These are phyloP conservation scores for Curvularia sp. DNA, from an alignment of 2,329 filamentous ascomycete genomes.

Conservation along the genomic window DNA sequence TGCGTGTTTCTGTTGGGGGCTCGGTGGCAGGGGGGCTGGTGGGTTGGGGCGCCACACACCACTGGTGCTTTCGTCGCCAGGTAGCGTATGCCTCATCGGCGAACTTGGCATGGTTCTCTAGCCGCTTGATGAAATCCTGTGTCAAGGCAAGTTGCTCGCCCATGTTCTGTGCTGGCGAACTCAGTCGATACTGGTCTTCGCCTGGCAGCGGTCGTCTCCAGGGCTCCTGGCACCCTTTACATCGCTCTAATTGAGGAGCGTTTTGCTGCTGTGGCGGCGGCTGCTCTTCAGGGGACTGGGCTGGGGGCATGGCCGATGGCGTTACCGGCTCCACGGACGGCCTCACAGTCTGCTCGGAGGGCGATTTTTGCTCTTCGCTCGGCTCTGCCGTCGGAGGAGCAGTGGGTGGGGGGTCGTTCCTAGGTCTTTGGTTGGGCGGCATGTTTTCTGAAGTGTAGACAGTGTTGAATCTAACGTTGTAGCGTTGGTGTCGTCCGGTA, in stretches of 20 bases:
- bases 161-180: conserved; percentile 26
- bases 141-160: conserved; percentile 23
- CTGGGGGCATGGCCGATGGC: conserved; percentile 2
- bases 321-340: conserved; percentile 18
- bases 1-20: conserved; percentile 13
- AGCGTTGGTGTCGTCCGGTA: conserved; percentile 30
- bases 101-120: conserved; percentile 26
- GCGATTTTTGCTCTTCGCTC: conserved; percentile 15
- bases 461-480: conserved; percentile 38
- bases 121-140: conserved; percentile 26
- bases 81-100: conserved; percentile 28
- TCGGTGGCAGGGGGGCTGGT: conserved; percentile 13
- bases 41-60: conserved; percentile 6
- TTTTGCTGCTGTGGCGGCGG: conserved; percentile 17
- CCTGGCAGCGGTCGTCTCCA: conserved; percentile 31
- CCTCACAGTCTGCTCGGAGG: conserved; percentile 13
- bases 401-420: conserved; percentile 24
- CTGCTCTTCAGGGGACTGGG: conserved; percentile 11
- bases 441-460: conserved; percentile 28
- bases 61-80: conserved; percentile 13
- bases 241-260: conserved; percentile 31
- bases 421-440: conserved; percentile 28
- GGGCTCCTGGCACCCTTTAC: conserved; percentile 29
- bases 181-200: conserved; percentile 15
- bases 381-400: conserved; percentile 11